Base-by-base conservation (phyloP, 208 protist genomes). In the Spongospora subterranea region DNA sequence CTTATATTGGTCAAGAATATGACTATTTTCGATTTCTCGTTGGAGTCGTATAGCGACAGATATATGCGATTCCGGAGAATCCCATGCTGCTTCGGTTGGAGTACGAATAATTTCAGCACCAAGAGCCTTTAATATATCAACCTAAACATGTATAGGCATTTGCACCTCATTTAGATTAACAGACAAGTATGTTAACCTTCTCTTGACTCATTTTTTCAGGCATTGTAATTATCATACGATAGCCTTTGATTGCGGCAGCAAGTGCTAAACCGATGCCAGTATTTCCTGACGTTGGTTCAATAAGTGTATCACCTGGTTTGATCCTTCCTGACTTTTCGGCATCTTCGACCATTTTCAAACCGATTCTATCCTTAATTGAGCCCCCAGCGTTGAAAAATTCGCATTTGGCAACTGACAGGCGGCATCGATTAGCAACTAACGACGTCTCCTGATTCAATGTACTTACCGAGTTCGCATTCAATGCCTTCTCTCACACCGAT, bases 161-260 rank as follows among this genome's bases (percentile, higher is more conserved):
- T 40, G 65, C 35, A 65, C 29, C 17, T 32, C 13, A 6, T 82
- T 45, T 6, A 35, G 71, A 35, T 6, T 39, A 43, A 6, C 17
- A 82, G 71, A 82, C 6, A 6, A 35, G 40, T 45, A 43, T 0
- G 76, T 32, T 76, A 90, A 97, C 96, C 94, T 99, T 99, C 94
- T 99, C 98, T 82, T 98, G 95, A 41, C 96, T 98, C 98, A 99
- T 99, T 94, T 99, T 99, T 93, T 98, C 97, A 35, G 98, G 97
- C 94, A 99, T 96, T 76, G 97, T 98, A 92, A 99, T 98, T 89
- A 98, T 96, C 95, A 98, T 98, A 43, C 95, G 92, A 94, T 99
- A 99, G 50, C 98, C 90, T 45, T 91, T 91, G 40, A 91, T 43
- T n/a, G 90, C 90, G 11, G 90, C 90, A 38, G 90, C 90, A 29